Conservation (phyloP, 2,329 filamentous ascomycete genomes). For the Colletotrichum melonis region DNA sequence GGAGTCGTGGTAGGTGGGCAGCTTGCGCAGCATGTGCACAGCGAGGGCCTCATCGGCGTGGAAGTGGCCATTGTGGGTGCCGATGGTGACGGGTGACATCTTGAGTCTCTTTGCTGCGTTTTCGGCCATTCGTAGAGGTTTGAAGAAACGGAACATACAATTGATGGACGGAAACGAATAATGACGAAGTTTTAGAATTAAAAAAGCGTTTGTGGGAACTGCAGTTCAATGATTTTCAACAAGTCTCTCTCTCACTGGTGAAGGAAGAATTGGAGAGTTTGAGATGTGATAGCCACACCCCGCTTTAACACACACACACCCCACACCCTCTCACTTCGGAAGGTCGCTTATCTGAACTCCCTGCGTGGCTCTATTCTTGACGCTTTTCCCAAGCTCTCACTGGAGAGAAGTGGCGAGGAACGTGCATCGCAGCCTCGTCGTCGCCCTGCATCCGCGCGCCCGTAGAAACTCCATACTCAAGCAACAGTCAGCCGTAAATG, state of each 20-base stretch:
- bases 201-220: background rate
- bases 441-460: constrained; percentile 31
- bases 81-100: constrained; percentile 73
- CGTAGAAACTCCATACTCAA: constrained; percentile 19
- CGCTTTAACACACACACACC: background rate
- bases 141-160: constrained; percentile 57
- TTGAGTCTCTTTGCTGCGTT: constrained; percentile 85
- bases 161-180: background rate
- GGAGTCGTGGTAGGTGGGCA: constrained; percentile 82
- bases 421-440: constrained; percentile 34
- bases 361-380: constrained; percentile 19
- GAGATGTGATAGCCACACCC: constrained; percentile 32
- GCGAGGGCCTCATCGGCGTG: constrained; percentile 98
- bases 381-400: constrained; percentile 34
- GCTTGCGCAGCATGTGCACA: constrained; percentile 92
- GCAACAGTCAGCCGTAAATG: constrained; percentile 15
- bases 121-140: constrained; percentile 68
- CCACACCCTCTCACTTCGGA: background rate
- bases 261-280: constrained; percentile 31
- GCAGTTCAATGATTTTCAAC: constrained; percentile 10
- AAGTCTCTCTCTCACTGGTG: background rate
- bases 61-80: constrained; percentile 98
- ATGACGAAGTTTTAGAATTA: background rate
- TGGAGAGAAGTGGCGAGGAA: constrained; percentile 32
- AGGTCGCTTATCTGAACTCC: background rate